Percentiles rank a stretch among this genome's conserved stretches.
Conservation (phyloP, 805 yeast species). For the Komagataella pseudopastoris region DNA sequence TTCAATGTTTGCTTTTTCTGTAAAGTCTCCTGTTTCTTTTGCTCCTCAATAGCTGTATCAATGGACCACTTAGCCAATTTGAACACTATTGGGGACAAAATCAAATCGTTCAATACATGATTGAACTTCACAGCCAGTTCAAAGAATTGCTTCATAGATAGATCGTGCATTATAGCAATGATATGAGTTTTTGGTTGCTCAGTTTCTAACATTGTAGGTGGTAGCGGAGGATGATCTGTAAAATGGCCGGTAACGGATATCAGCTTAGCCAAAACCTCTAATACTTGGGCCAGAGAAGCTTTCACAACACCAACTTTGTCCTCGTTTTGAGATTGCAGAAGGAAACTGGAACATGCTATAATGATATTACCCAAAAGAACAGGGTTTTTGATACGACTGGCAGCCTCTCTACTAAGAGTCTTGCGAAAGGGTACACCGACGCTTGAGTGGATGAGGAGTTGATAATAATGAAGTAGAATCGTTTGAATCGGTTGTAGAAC, state of each 20-base stretch:
- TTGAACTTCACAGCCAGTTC: conserved; percentile 54
- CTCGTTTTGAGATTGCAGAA: conserved; percentile 49
- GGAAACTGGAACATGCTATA: conserved; percentile 42
- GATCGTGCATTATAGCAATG: conserved; percentile 44
- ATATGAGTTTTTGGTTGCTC: conserved; percentile 21
- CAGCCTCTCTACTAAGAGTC: conserved; percentile 38
- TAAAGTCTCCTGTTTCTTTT: conserved; percentile 13
- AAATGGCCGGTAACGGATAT: conserved; percentile 39
- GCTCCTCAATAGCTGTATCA: conserved; percentile 46
- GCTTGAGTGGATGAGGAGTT: conserved; percentile 16
- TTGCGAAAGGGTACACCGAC: conserved; percentile 23
- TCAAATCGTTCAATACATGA: conserved; percentile 48
- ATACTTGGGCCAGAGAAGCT: conserved; percentile 41
- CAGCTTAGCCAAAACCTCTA: conserved; percentile 47
- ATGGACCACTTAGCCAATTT: conserved; percentile 63
- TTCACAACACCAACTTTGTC: conserved; percentile 43
- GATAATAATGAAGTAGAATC: conserved; percentile 1
- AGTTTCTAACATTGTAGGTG: conserved; percentile 4
- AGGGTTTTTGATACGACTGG: conserved; percentile 46
- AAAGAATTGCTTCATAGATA: conserved; percentile 50
- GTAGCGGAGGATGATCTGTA: conserved; percentile 22
- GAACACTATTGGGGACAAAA: conserved; percentile 47
- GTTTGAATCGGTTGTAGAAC: conserved; percentile 1
- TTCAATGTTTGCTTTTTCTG: neutral
- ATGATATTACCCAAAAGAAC: conserved; percentile 48